A percentile compares a stretch with the other conserved stretches of the same genome.
Conservation (phyloP, 179 eudicot species). For the Camellia oleifera region DNA sequence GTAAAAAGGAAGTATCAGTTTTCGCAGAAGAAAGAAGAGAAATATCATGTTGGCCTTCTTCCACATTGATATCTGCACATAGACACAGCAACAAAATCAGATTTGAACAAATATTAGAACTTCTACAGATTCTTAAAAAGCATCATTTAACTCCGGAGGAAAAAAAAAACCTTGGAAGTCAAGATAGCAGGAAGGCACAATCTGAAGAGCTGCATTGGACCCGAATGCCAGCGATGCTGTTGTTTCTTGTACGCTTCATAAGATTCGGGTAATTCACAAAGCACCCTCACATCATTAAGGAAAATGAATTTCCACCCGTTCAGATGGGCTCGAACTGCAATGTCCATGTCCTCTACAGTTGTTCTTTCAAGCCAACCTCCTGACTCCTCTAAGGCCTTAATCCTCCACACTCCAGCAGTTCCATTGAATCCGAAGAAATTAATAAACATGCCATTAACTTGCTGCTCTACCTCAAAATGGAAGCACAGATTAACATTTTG, state of each 20-base stretch:
- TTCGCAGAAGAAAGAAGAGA: slow-evolving; percentile 61
- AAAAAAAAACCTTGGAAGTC: slow-evolving; percentile 42
- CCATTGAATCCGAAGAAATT: slow-evolving; percentile 77
- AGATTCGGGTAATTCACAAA: slow-evolving; percentile 67
- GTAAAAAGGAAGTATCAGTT: slow-evolving; percentile 65
- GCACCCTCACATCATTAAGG: slow-evolving; percentile 58
- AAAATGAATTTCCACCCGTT: slow-evolving; percentile 67
- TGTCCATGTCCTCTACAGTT: slow-evolving; percentile 75
- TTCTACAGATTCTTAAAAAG: neutral
- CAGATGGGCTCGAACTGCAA: slow-evolving; percentile 71
- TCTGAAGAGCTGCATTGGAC: slow-evolving; percentile 75
- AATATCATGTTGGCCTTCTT: slow-evolving; percentile 61
- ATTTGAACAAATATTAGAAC: neutral
- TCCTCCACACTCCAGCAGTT: slow-evolving; percentile 78
- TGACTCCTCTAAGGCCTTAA: slow-evolving; percentile 61
- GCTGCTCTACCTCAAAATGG: slow-evolving; percentile 80
- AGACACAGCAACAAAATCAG: neutral
- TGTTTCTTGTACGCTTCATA: slow-evolving; percentile 71
- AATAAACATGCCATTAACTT: slow-evolving; percentile 63
- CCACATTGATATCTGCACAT: slow-evolving; percentile 57
- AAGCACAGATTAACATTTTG: slow-evolving; percentile 69
- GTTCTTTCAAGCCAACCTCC: slow-evolving; percentile 81
- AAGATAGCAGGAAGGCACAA: slow-evolving; percentile 56
- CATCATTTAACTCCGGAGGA: no score
- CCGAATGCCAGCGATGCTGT: slow-evolving; percentile 81